Evolutionary conservation across 768 basidiomycete species (phyloP).

Genomic region (Trametes cingulata): DNA sequence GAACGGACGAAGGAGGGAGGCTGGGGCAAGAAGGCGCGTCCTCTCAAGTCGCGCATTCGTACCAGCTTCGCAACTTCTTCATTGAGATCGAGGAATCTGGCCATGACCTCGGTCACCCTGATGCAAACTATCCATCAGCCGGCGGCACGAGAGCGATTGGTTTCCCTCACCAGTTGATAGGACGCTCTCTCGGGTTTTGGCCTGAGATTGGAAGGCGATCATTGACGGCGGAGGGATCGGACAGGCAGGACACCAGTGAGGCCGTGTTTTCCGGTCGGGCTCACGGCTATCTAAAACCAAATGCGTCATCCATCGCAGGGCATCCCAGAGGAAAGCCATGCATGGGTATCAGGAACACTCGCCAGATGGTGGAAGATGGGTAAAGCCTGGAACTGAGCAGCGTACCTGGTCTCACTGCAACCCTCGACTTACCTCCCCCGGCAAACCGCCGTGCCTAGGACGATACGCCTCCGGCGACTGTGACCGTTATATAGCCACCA

Average conservation of each 20-base stretch:
- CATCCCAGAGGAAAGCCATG: not conserved
- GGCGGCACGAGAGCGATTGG: slow-evolving; percentile 3
- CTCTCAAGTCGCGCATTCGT: slow-evolving; percentile 4
- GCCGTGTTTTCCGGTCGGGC: not conserved
- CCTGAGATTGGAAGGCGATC: slow-evolving; percentile 4
- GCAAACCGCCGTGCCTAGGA: not conserved
- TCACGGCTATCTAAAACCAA: not conserved
- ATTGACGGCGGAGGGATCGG: not conserved
- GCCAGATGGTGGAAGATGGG: not conserved
- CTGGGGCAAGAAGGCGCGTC: not conserved
- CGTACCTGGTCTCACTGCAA: not conserved
- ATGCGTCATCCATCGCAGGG: not conserved
- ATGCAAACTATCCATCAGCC: slow-evolving; percentile 7
- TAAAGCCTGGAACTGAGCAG: not conserved
- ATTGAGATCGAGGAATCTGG: slow-evolving; percentile 9
- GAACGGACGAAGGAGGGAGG: slow-evolving; percentile 12
- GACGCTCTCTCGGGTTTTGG: not conserved
- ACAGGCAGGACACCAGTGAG: not conserved
- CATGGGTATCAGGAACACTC: not conserved
- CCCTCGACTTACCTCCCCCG: not conserved
- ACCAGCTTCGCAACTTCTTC: slow-evolving; percentile 13
- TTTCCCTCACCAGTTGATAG: not conserved
- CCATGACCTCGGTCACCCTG: slow-evolving; percentile 18
- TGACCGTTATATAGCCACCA: not conserved
- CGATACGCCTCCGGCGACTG: not conserved